These are phyloP conservation scores for Chlorociboria aeruginascens DNA, from an alignment of 495 filamentous ascomycete genomes.

Conservation along the genomic window DNA sequence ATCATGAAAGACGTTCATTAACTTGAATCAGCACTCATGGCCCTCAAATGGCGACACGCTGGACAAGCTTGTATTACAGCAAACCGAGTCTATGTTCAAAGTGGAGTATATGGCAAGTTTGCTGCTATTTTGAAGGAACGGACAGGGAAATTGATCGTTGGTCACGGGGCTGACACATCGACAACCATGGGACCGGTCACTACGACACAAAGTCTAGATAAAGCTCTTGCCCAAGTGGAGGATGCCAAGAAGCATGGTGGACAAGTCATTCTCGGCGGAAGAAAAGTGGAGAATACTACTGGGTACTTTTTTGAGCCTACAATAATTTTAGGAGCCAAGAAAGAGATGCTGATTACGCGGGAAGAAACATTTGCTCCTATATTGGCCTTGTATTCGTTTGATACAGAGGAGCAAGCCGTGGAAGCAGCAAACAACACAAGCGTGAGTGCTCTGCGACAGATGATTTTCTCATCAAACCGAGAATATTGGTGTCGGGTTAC, in stretches of 20 bases:
- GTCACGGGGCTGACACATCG: conserved; percentile 44
- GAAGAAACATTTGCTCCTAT: conserved; percentile 67
- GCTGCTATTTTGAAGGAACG: conserved; percentile 40
- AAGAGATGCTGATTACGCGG: conserved; percentile 49
- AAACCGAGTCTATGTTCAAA: conserved; percentile 60
- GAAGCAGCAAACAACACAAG: conserved; percentile 50
- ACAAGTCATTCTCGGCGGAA: conserved; percentile 45
- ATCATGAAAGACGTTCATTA: not conserved
- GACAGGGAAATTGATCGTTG: conserved; percentile 45
- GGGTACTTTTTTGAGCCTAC: conserved; percentile 70
- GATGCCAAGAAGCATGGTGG: conserved; percentile 52
- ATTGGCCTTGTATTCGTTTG: conserved; percentile 54
- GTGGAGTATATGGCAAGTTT: conserved; percentile 41
- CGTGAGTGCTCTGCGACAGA: conserved; percentile 18
- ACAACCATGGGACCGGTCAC: conserved; percentile 62
- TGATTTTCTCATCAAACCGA: not conserved
- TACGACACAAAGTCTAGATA: conserved; percentile 49
- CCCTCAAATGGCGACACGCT: conserved; percentile 49
- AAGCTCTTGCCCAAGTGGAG: conserved; percentile 47
- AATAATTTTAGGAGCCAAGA: conserved; percentile 47
- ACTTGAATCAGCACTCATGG: conserved; percentile 33
- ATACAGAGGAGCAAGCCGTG: conserved; percentile 58
- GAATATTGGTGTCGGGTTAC: not conserved
- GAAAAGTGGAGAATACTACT: conserved; percentile 28
- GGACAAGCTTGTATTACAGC: conserved; percentile 68